Percentiles rank a stretch among this genome's conserved stretches.
phyloP scores from a whole-genome alignment of 2,329 filamentous ascomycete species.

The Pseudogymnoascus sp. region DNA sequence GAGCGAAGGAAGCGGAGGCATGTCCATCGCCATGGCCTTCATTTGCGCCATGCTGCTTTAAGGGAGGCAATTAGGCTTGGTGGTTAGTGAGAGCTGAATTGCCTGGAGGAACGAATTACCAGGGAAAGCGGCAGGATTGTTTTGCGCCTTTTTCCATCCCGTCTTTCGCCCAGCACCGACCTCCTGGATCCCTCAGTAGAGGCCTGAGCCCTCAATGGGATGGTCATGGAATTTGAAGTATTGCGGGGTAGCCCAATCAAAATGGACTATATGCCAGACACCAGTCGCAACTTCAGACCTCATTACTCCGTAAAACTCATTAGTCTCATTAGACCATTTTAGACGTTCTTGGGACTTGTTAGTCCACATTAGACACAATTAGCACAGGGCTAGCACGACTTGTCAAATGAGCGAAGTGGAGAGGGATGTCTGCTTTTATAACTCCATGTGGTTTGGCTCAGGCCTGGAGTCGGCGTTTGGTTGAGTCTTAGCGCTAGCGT shows the following conservation, averaged over 20 bases:
- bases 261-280: slow-evolving; percentile 1
- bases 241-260: slow-evolving; percentile 1
- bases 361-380: background rate
- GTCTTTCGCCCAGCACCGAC: background rate
- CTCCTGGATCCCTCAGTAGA: background rate
- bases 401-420: slow-evolving; percentile 3
- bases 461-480: background rate
- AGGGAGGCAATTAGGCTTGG: background rate
- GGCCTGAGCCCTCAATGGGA: background rate
- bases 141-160: background rate
- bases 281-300: background rate
- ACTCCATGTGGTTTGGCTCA: background rate
- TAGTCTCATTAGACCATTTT: background rate
- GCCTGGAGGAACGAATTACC: background rate
- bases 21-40: background rate
- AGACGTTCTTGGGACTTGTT: background rate
- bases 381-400: background rate
- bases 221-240: background rate
- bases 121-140: background rate
- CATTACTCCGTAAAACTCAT: background rate
- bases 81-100: background rate
- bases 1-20: background rate
- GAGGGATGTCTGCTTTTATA: background rate
- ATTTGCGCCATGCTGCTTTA: background rate
- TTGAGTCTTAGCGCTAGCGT: background rate